Base-by-base conservation (phyloP, 2,329 filamentous ascomycete genomes). In the Neurospora sp. region DNA sequence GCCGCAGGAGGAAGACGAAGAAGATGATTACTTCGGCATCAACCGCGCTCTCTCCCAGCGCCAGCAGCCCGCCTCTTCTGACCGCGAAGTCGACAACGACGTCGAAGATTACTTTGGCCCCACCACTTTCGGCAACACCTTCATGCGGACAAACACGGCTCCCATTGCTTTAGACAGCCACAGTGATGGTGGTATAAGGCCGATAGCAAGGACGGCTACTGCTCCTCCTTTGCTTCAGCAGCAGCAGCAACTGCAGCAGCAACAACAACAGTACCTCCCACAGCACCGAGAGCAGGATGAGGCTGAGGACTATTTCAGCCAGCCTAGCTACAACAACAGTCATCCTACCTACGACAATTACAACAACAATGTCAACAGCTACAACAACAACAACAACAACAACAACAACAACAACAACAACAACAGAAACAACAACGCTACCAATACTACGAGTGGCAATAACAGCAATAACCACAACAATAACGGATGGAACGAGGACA, bases 401-500 rank as follows among this genome's bases (percentile, higher is more conserved):
- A n/a, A n/a, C n/a, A n/a, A 52, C 12, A 41, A 40, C 46, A 39
- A 40, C 12, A 62, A 68, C 8, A 19, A 46, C 6, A 39, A 46
- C 37, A 39, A 33, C 40, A 12, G 15, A 5, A 66, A 67, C 11
- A 69, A 46, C 37, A 65, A 67, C 23, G 4, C 66, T 17, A 36
- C 19, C 6, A 67, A 69, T 15, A 69, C 41, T 38, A 19, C 3
- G 15, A 12, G n/a, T n/a, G 28, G 28, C 23, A 28, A 57, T 17
- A n/a, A 57, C 17, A 23, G 17, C 36, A 46, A 69, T 37, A 52
- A 67, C n/a, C 36, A 66, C 2, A 68, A 67, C 15, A 67, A 65
- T 39, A 73, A 71, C 33, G 75, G 75, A 28, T 77, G 75, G 75
- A 72, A 72, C 33, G 70, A 74, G 40, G 75, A 76, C 52, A 46